Base-by-base conservation (phyloP, 75 land plant genomes). In the Azolla pinnata region DNA sequence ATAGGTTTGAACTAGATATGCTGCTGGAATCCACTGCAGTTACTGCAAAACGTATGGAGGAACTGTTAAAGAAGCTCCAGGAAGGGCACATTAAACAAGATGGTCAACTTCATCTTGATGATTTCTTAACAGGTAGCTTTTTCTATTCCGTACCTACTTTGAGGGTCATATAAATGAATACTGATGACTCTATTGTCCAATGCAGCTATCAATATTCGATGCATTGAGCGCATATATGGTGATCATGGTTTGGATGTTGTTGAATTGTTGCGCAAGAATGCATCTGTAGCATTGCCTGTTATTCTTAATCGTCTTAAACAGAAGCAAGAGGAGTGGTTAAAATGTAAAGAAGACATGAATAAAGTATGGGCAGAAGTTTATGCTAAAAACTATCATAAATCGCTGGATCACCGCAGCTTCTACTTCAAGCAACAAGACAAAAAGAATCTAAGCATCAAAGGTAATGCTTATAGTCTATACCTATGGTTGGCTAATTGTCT, bases 1-100 rank as follows among this genome's bases (percentile, higher is more conserved):
- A 17, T 62, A 66, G 68, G 31, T 66, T 57, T 66, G 68, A 66
- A 31, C 18, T 66, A 35, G 68, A 57, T 58, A 66, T 66, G 68
- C 46, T 66, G 28, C 0, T 66, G 9, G 53, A 66, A 31, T 46
- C 68, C 23, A 58, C 61, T 14, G 51, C 61, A n/a, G 47, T 27
- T 21, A 46, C 68, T 7, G 49, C 49, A 47, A 57, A 66, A 30
- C 60, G 26, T 21, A 33, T 66, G 28, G 52, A 56, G 34, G 48
- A 66, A 23, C 5, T 66, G 26, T 21, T 56, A n/a, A 33, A 66
- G 5, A 66, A 38, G 29, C n/a, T 66, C 24, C 32, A 62, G 23
- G 17, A 62, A 18, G 47, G 20, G 14, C 32, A 33, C 30, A 27
- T 21, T 0, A 54, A 66, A 30, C 61, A 54, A 23, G 62, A 58